These are phyloP conservation scores for Pseudogymnoascus sp. DNA, from an alignment of 2,329 filamentous ascomycete genomes.

Conservation along the genomic window DNA sequence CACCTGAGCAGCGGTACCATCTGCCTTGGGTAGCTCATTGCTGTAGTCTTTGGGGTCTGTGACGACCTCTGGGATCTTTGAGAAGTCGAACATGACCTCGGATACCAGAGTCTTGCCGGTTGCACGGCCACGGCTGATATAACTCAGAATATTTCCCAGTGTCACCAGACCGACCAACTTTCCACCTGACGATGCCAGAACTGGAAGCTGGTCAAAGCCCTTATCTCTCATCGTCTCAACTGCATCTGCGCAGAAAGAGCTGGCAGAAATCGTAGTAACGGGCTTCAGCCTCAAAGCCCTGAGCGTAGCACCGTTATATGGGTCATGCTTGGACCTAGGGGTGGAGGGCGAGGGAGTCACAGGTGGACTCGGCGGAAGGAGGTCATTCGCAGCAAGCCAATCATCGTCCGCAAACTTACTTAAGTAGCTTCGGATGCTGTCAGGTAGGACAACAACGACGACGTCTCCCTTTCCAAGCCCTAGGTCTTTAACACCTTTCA, in stretches of 20 bases:
- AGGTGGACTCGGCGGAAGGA: conserved; percentile 57
- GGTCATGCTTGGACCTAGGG: conserved; percentile 44
- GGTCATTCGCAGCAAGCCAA: conserved; percentile 94
- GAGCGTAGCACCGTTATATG: conserved; percentile 72
- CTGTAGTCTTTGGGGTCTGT: conserved; percentile 68
- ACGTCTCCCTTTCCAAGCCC: conserved; percentile 75
- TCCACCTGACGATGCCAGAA: conserved; percentile 60
- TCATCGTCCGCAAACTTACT: conserved; percentile 99
- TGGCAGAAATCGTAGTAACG: conserved; percentile 71
- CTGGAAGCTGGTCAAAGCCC: conserved; percentile 94
- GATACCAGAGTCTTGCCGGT: conserved; percentile 64
- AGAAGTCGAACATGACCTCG: conserved; percentile 96
- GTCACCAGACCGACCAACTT: conserved; percentile 88
- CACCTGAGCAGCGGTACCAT: conserved; percentile 20
- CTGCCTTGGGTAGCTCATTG: conserved; percentile 29
- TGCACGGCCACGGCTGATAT: conserved; percentile 77
- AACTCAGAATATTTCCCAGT: conserved; percentile 85
- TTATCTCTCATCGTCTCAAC: conserved; percentile 98
- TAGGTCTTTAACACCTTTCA: conserved; percentile 68
- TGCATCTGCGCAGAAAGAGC: conserved; percentile 69
- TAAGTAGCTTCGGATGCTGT: conserved; percentile 94
- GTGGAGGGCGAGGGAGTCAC: conserved; percentile 32
- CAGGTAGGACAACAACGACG: conserved; percentile 83
- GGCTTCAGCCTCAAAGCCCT: conserved; percentile 81
- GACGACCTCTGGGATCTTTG: conserved; percentile 75